Conservation (phyloP, 2,329 filamentous ascomycete species). For the Lachnellula subtilissima region DNA sequence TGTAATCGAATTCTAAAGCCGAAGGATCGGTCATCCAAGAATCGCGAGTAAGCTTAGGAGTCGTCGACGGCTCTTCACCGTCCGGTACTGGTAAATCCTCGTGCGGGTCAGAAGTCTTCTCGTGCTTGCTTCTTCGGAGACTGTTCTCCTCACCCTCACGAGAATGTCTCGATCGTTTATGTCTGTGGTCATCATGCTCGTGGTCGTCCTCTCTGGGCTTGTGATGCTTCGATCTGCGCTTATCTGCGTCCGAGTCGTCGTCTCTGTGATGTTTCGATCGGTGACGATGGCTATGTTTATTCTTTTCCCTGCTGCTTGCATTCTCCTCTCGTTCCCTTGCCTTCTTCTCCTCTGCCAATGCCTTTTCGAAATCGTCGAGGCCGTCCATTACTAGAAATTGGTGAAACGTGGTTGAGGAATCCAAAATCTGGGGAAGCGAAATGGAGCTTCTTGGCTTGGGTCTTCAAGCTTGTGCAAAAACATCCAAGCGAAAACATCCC, state of each 20-base stretch:
- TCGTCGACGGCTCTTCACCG: slow-evolving; percentile 39
- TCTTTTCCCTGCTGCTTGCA: slow-evolving; percentile 40
- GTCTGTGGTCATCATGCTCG: slow-evolving; percentile 51
- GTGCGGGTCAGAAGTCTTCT: slow-evolving; percentile 44
- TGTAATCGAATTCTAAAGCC: slow-evolving; percentile 77
- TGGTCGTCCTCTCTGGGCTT: slow-evolving; percentile 32
- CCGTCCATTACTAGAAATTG: slow-evolving; percentile 41
- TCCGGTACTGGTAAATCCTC: slow-evolving; percentile 48
- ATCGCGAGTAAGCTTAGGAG: slow-evolving; percentile 55
- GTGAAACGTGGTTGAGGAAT: slow-evolving; percentile 1
- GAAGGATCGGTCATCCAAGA: slow-evolving; percentile 93
- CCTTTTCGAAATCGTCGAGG: slow-evolving; percentile 72
- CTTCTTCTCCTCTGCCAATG: slow-evolving; percentile 61
- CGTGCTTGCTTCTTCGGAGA: slow-evolving; percentile 29
- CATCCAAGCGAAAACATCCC: slow-evolving; percentile 15
- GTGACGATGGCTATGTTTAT: slow-evolving; percentile 33
- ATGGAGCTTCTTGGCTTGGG: slow-evolving; percentile 7
- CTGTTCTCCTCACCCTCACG: slow-evolving; percentile 34
- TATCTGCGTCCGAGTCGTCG: slow-evolving; percentile 18
- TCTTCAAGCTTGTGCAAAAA: background rate
- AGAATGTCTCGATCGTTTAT: slow-evolving; percentile 54
- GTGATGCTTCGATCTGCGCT: slow-evolving; percentile 12
- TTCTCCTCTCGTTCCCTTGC: slow-evolving; percentile 45
- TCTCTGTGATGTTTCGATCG: slow-evolving; percentile 31
- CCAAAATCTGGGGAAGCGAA: background rate